Base-by-base conservation (phyloP, 352 stramenopile genomes). In the Thraustochytrium striatum region DNA sequence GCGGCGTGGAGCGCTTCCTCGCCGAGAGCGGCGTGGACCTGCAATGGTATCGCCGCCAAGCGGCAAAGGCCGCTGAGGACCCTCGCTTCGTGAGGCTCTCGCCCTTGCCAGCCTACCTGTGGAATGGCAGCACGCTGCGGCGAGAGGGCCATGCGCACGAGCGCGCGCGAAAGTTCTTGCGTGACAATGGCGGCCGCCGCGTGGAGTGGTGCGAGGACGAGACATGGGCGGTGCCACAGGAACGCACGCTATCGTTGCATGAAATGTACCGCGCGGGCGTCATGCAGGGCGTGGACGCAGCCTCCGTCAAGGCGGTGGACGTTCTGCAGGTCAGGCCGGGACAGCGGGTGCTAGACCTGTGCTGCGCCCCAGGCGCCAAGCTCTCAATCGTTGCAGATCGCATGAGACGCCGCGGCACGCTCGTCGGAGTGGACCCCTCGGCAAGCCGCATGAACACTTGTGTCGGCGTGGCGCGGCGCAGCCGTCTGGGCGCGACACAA, bases 331-430 rank as follows among this genome's bases (percentile, higher is more conserved):
- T 90, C 11, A 82, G 86, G 32, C 88, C 87, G 80, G 87, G 89
- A 61, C 86, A 93, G 28, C 86, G 94, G 55, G 89, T 97, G 7
- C 85, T 98, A 47, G 93, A 98, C 85, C 83, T 98, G 69, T 98
- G 94, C 83, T 97, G 92, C 78, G 91, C 90, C 59, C 94, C 94
- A 16, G 93, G 94, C 11, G 86, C 92, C 38, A 97, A 97, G 61
- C 84, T 96, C 30, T 91, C 88, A 38, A 91, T 93, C 85, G 91
- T 97, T 57, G 89, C 91, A 1, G 93, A 97, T 73, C 25, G 69
- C 44, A 61, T 85, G 72, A 9, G 32, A 52, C 69, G 73, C 28
- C 7, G 41, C 9, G 68, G 69, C 36, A 35, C 50, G 19, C 70
- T 89, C 0, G 82, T 90, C 33, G 88, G 89, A 25, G 87, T 98